Base-by-base conservation (phyloP, 306 rosid genomes). In the Cajanus cajan region DNA sequence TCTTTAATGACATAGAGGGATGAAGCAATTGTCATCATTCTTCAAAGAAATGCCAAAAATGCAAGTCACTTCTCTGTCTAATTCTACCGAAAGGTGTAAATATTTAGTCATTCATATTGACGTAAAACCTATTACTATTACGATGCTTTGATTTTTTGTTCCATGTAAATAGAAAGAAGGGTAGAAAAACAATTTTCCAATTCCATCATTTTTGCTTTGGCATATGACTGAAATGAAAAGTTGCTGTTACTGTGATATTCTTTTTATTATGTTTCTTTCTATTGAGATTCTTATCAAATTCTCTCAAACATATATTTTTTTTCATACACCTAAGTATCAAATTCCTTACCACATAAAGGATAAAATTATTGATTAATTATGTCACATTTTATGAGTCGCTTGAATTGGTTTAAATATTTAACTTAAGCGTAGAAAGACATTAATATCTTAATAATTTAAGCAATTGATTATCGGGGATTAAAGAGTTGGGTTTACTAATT, bases 11-110 rank as follows among this genome's bases (percentile, higher is more conserved):
- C 43, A 13, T 40, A 11, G n/a, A n/a, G 64, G 37, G 70, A 71
- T 15, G 7, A 50, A 31, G 63, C 19, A 50, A 52, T 40, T 77
- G 75, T 41, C 67, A 64, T 34, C 48, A 54, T 77, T 62, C 75
- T 72, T 39, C 40, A 50, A 21, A 64, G 57, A 34, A 43, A 54
- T 83, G 71, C 71, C 79, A 64, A 63, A 77, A 40, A 44, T 76
- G 58, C 34, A 40, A 68, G 71, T 61, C 57, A 45, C 61, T 36
- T 62, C 11, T 64, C 47, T 82, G 75, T 52, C 79, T 9, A 77
- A 77, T 52, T 77, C 37, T 71, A 55, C 69, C 13, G 0, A 33
- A 80, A 40, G 68, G 19, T 77, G 82, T 82, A 55, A 69, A 61
- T 52, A 50, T 62, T 21, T 15, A 33, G 64, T 80, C 73, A 54